Conservation (phyloP, 129 eudicot genomes). For the Dittrichia graveolens region DNA sequence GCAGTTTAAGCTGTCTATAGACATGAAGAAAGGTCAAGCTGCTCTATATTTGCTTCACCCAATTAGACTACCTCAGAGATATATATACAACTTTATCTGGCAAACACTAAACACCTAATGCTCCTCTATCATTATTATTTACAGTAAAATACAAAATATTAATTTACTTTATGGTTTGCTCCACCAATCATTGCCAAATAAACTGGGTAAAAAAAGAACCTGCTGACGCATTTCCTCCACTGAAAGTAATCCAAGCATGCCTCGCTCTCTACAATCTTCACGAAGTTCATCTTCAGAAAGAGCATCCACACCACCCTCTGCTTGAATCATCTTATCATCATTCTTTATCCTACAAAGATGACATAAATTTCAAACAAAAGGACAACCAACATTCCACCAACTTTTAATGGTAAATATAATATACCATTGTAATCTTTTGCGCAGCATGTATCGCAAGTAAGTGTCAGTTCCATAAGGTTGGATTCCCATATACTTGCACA, state of each 20-base stretch:
- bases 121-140: conserved; percentile 1
- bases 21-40: conserved; percentile 1
- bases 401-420: background rate
- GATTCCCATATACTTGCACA: conserved; percentile 99
- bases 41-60: background rate
- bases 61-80: conserved; percentile 1
- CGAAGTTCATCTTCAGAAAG: conserved; percentile 95
- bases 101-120: too few relatives aligned
- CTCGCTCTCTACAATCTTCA: conserved; percentile 93
- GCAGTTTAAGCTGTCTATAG: background rate
- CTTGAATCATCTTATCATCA: conserved; percentile 86
- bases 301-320: conserved; percentile 94
- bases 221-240: conserved; percentile 95
- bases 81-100: conserved; percentile 2
- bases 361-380: background rate
- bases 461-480: conserved; percentile 87
- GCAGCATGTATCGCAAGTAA: conserved; percentile 76
- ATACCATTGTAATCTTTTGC: conserved; percentile 69
- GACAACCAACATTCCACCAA: conserved; percentile 17
- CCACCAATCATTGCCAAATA: conserved; percentile 17
- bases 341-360: conserved; percentile 64
- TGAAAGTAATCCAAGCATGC: conserved; percentile 85
- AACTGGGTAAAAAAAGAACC: conserved; percentile 39
- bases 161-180: background rate
- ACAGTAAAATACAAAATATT: background rate